These are phyloP conservation scores for Penicillium sp. DNA, from an alignment of 2,329 filamentous ascomycete species.

Conservation along the genomic window DNA sequence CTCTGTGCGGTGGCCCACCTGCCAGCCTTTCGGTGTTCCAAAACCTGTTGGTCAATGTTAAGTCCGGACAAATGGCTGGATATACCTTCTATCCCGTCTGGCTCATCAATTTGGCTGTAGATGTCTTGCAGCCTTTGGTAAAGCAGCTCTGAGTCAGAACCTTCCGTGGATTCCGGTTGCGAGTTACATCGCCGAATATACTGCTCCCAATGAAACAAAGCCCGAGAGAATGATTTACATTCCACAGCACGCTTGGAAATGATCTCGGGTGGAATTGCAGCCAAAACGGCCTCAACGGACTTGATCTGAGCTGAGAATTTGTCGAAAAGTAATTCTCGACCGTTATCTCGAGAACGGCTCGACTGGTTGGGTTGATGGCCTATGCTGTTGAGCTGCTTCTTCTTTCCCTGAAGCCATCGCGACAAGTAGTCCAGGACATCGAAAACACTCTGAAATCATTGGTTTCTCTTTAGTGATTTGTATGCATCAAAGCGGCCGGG, in stretches of 20 bases:
- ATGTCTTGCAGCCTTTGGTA: slow-evolving; percentile 84
- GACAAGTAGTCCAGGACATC: slow-evolving; percentile 87
- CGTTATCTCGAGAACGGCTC: slow-evolving; percentile 29
- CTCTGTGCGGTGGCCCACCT: slow-evolving; percentile 93
- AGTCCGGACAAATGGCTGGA: slow-evolving; percentile 81
- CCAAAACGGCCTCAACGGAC: slow-evolving; percentile 71
- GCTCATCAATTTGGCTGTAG: slow-evolving; percentile 96
- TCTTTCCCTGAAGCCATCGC: slow-evolving; percentile 82
- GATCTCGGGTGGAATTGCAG: slow-evolving; percentile 68
- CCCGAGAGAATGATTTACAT: slow-evolving; percentile 88
- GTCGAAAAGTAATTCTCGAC: slow-evolving; percentile 29
- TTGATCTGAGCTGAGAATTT: slow-evolving; percentile 49
- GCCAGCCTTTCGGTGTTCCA: slow-evolving; percentile 89
- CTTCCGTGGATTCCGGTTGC: slow-evolving; percentile 50
- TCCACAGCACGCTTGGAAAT: slow-evolving; percentile 84
- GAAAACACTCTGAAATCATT: slow-evolving; percentile 70
- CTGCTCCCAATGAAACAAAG: slow-evolving; percentile 92
- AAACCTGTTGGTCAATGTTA: slow-evolving; percentile 89
- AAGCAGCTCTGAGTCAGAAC: slow-evolving; percentile 60
- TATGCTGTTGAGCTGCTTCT: slow-evolving; percentile 48
- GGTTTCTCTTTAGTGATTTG: slow-evolving; percentile 3
- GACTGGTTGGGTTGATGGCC: slow-evolving; percentile 27
- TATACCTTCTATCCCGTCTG: slow-evolving; percentile 92
- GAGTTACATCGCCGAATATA: slow-evolving; percentile 65
- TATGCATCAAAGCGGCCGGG: background rate